A percentile compares a stretch with the other conserved stretches of the same genome.
Evolutionary conservation across 1,139 yeast genomes (phyloP).

Genomic region (Casaregolazyma lundiana): DNA sequence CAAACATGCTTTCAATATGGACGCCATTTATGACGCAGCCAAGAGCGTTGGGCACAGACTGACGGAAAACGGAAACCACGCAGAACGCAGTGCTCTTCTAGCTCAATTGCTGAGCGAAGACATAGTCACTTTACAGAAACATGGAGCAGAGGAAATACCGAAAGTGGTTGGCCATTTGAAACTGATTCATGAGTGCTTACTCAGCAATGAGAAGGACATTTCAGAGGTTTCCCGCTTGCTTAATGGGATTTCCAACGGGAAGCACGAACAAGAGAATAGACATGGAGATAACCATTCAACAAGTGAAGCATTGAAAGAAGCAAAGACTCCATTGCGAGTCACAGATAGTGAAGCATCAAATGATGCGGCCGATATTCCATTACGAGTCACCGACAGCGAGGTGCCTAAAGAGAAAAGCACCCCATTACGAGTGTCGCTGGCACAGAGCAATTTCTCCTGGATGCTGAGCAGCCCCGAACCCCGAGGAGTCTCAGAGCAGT

Average conservation of each 20-base stretch:
- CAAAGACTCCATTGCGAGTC: too few species aligned
- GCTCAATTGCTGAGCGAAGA: conserved; percentile 3
- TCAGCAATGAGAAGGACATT: not conserved
- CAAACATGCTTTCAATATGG: conserved; percentile 18
- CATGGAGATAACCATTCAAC: not conserved
- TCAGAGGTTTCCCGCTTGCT: not conserved
- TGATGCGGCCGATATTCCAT: too few species aligned
- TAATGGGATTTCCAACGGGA: not conserved
- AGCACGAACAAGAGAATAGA: not conserved
- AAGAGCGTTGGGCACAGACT: conserved; percentile 13
- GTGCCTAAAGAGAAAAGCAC: conserved; percentile 6
- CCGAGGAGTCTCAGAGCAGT: conserved; percentile 7
- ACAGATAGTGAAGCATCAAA: too few species aligned
- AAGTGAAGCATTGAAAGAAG: too few species aligned
- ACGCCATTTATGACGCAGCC: conserved; percentile 24
- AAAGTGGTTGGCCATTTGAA: not conserved
- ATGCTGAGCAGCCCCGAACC: conserved; percentile 19
- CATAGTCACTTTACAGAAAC: conserved; percentile 1
- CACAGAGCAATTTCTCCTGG: conserved; percentile 24
- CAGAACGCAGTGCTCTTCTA: conserved; percentile 2
- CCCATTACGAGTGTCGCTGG: conserved; percentile 19
- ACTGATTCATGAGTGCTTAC: not conserved
- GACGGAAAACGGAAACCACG: not conserved
- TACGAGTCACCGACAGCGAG: too few species aligned
- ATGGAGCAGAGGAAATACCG: not conserved